Conservation (phyloP, 768 basidiomycete genomes). For the Suillus bovinus region DNA sequence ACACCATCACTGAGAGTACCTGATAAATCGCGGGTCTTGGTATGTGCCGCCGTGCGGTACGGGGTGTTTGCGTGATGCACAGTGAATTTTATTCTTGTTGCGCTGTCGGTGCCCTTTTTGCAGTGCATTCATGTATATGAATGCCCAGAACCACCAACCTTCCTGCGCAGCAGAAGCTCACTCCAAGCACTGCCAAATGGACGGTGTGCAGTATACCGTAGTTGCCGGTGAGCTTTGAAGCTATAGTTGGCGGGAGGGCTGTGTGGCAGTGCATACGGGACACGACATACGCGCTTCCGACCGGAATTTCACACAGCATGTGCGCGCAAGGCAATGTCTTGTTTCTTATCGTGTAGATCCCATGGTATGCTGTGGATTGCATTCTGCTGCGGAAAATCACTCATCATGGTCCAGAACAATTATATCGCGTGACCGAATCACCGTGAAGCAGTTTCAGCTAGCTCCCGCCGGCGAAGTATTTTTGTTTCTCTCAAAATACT, state of each 20-base stretch:
- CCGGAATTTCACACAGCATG: background rate
- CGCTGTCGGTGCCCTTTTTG: background rate
- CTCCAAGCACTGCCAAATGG: background rate
- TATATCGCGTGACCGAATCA: background rate
- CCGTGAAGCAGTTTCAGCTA: background rate
- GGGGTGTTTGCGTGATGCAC: background rate
- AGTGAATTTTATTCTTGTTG: background rate
- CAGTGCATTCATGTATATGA: background rate
- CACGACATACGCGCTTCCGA: background rate
- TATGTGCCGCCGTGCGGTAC: background rate
- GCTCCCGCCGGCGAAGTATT: background rate
- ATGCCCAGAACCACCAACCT: background rate
- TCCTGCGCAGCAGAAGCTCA: background rate
- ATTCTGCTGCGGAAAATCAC: background rate
- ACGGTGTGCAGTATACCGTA: background rate
- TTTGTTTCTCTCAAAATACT: background rate
- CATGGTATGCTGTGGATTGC: background rate
- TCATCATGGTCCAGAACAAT: background rate
- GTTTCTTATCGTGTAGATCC: background rate
- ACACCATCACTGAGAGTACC: background rate
- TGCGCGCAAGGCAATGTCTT: background rate
- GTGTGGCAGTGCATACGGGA: background rate
- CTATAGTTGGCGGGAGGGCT: background rate
- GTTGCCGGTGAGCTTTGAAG: background rate
- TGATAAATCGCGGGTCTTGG: background rate